Base-by-base conservation (phyloP, 2,329 filamentous ascomycete genomes). In the Monosporascus ibericus region DNA sequence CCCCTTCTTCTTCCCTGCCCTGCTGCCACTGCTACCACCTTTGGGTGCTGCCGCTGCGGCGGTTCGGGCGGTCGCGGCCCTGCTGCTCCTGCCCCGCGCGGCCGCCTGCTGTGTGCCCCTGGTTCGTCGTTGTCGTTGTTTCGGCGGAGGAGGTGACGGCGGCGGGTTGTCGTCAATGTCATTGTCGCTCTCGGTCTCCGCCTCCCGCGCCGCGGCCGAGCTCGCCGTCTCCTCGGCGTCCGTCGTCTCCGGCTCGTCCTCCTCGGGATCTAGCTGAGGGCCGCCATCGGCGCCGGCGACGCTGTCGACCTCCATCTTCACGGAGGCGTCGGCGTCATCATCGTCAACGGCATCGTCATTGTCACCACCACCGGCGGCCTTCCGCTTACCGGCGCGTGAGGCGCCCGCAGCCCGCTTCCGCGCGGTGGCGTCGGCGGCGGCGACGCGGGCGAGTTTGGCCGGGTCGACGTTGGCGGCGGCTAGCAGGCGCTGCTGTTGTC, bases 401-500 rank as follows among this genome's bases (percentile, higher is more conserved):
- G 68, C 64, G 44, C 56, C 57, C 56, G 61, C 60, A 64, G 66
- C 53, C 44, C 44, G 49, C 52, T 57, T 59, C 48, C 57, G 59
- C 36, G 39, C 38, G 48, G 53, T 56, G 52, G 48, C 51, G 48
- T 65, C 49, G 55, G 63, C 54, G 9, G 52, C 58, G 55, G 61
- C 56, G 52, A 67, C 56, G 42, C 67, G 66, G 56, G 65, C 63
- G n/a, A 69, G 52, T 50, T 64, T 68, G 46, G 65, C 62, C 15
- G 67, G 62, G 30, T 75, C 71, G 37, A 75, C 65, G 50, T 77
- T 75, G 3, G 74, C 74, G 2, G 71, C 59, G 3, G 72, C 67
- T 24, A 90, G 69, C 20, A 87, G 69, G 39, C 80, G 77, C 61
- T 87, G 84, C 68, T 90, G 87, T 60, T 90, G 81, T 44, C 88